These are phyloP conservation scores for Kodamaea lidongshanica DNA, from an alignment of 805 yeast species.

Conservation along the genomic window DNA sequence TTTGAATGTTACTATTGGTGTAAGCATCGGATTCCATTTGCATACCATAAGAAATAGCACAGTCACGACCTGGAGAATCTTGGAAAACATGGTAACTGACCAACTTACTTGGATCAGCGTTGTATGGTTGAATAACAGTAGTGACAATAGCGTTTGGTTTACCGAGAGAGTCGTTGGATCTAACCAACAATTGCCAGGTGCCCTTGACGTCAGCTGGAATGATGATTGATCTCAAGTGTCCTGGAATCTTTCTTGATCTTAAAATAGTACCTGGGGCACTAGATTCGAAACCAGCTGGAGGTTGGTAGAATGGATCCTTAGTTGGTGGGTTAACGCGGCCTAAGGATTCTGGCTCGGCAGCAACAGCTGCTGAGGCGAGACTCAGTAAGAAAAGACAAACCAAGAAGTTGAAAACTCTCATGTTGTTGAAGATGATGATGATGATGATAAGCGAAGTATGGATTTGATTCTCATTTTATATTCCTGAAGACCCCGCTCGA, in stretches of 20 bases:
- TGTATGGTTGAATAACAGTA: conserved; percentile 17
- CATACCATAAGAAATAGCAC: conserved; percentile 17
- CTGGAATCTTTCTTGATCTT: conserved; percentile 9
- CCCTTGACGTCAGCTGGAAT: conserved; percentile 14
- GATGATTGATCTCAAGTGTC: conserved; percentile 3
- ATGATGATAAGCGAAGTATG: too few species aligned
- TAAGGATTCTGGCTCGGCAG: neutral
- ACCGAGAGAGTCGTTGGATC: conserved; percentile 16
- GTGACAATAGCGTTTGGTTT: conserved; percentile 17
- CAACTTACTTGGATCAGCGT: conserved; percentile 17
- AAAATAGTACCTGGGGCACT: conserved; percentile 11
- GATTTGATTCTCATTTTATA: too few species aligned
- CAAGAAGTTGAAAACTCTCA: neutral
- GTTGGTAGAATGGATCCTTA: conserved; percentile 11
- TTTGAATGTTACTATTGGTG: conserved; percentile 15
- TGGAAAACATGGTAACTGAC: conserved; percentile 16
- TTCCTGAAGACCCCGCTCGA: too few species aligned
- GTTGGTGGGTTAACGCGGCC: conserved; percentile 5
- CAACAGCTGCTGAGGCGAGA: neutral
- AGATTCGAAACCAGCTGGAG: conserved; percentile 13
- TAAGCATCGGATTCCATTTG: conserved; percentile 10
- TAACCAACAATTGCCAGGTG: conserved; percentile 17
- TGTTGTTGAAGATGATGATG: too few species aligned
- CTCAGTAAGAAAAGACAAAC: too few species aligned
- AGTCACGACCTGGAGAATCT: conserved; percentile 16